phyloP scores from a whole-genome alignment of 176 grass and related monocot genomes.

The Saccharum spontaneum region DNA sequence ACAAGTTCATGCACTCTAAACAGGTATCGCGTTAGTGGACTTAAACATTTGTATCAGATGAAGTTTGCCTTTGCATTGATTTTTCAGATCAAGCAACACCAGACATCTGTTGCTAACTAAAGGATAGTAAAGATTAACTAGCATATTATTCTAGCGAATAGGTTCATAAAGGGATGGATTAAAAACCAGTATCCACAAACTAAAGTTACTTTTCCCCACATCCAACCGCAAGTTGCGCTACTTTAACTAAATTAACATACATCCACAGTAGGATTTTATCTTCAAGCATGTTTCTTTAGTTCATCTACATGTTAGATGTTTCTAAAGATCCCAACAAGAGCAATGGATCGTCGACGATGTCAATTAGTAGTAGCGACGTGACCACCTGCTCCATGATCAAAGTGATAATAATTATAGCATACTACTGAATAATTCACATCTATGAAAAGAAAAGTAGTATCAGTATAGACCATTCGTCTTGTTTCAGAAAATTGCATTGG shows the following conservation, averaged over 20 bases:
- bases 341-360: slow-evolving; percentile 15
- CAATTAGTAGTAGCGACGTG: slow-evolving; percentile 18
- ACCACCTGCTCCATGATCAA: neutral
- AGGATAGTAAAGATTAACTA: neutral
- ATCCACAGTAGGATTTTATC: neutral
- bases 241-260: slow-evolving; percentile 22
- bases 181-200: slow-evolving; percentile 13
- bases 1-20: neutral
- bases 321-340: slow-evolving; percentile 36
- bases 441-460: neutral
- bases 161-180: neutral
- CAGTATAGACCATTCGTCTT: neutral
- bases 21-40: neutral
- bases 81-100: neutral
- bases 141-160: neutral
- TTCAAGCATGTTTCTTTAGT: slow-evolving; percentile 14
- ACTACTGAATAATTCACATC: neutral
- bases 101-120: neutral
- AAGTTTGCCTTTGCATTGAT: neutral
- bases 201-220: slow-evolving; percentile 28
- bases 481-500: neutral
- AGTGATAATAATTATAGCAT: neutral
- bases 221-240: slow-evolving; percentile 18
- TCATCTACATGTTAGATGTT: slow-evolving; percentile 33
- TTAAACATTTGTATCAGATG: neutral